These are phyloP conservation scores for Penstemon davidsonii DNA, from an alignment of 257 asterid genomes.

Conservation along the genomic window DNA sequence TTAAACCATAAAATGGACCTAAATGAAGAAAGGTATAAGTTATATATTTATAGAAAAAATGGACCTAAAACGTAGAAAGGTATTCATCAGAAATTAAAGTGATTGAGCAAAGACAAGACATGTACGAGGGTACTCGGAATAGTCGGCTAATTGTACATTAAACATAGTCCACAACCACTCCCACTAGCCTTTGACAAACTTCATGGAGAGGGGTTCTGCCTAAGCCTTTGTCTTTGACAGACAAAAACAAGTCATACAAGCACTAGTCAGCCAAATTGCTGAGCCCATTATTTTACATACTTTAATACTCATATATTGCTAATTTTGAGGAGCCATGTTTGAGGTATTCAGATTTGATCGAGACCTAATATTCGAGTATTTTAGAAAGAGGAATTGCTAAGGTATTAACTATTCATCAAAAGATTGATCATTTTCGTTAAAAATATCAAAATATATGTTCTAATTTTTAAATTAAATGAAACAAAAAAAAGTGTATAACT, in stretches of 20 bases:
- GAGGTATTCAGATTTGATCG: conserved; percentile 33
- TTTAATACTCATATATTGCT: conserved; percentile 29
- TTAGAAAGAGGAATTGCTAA: too few relatives aligned
- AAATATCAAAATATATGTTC: too few relatives aligned
- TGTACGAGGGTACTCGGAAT: conserved; percentile 64
- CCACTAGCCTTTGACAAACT: conserved; percentile 44
- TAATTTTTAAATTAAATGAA: too few relatives aligned
- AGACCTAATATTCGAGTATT: neutral
- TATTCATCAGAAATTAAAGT: conserved; percentile 8
- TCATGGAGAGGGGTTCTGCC: conserved; percentile 27
- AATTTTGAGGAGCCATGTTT: conserved; percentile 45
- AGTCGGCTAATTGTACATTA: conserved; percentile 45
- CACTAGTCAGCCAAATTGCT: conserved; percentile 46
- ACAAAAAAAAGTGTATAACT: too few relatives aligned
- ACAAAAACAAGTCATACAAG: conserved; percentile 53
- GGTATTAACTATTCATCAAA: too few relatives aligned
- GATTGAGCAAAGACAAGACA: conserved; percentile 48
- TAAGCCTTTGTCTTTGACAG: conserved; percentile 28
- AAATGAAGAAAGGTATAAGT: neutral
- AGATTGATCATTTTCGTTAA: too few relatives aligned
- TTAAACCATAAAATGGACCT: too few relatives aligned
- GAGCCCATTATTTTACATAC: conserved; percentile 15
- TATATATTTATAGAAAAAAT: neutral
- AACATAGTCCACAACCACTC: conserved; percentile 64
- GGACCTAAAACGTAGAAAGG: neutral